Evolutionary conservation across 2,329 filamentous ascomycete species (phyloP).

Genomic region (Diaporthe destruens): DNA sequence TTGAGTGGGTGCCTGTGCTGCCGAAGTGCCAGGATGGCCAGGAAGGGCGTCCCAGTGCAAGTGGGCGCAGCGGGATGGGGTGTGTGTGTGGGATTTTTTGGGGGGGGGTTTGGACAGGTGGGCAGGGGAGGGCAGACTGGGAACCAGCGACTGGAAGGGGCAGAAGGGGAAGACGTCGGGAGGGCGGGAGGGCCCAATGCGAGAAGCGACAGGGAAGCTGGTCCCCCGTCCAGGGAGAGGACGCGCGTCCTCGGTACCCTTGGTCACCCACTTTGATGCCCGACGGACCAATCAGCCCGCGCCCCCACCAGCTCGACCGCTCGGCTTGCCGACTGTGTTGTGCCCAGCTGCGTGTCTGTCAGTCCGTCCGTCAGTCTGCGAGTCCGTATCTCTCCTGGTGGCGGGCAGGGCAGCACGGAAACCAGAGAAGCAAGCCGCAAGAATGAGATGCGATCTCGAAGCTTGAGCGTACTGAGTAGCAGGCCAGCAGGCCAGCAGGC

Average conservation of each 20-base stretch:
- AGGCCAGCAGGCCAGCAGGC: no score
- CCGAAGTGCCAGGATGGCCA: neutral
- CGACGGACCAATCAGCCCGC: constrained; percentile 27
- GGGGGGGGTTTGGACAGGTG: neutral
- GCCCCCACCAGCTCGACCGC: constrained; percentile 9
- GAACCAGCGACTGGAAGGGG: constrained; percentile 10
- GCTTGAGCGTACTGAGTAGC: no score
- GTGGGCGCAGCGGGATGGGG: constrained; percentile 16
- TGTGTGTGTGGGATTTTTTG: neutral
- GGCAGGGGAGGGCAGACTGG: neutral
- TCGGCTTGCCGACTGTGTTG: neutral
- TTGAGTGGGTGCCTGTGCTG: constrained; percentile 33
- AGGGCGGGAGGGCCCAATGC: constrained; percentile 13
- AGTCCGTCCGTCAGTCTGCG: neutral
- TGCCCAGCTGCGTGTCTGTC: neutral
- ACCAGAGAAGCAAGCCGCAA: no score
- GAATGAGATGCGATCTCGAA: no score
- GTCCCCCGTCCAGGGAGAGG: constrained; percentile 25
- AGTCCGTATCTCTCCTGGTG: neutral
- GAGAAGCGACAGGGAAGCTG: constrained; percentile 23
- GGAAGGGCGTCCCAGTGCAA: constrained; percentile 1
- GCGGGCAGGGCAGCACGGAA: neutral
- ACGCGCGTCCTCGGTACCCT: constrained; percentile 26
- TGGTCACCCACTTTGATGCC: constrained; percentile 31
- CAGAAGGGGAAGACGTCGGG: constrained; percentile 5